Conservation (phyloP, 257 asterid genomes). For the Solanum tarijense region DNA sequence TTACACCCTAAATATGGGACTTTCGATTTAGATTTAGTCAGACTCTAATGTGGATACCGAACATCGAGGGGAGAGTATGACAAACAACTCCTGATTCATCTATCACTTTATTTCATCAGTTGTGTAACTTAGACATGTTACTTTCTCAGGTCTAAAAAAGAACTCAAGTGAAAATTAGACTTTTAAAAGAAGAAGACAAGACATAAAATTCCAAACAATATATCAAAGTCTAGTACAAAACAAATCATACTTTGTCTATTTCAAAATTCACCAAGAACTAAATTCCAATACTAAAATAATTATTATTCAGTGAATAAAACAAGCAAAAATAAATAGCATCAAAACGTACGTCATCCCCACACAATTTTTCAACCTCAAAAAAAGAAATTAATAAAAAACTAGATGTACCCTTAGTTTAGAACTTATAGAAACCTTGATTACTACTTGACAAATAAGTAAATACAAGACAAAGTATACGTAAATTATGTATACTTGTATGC, state of each 20-base stretch:
- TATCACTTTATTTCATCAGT: not conserved
- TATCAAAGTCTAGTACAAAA: not conserved
- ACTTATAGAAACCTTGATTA: not conserved
- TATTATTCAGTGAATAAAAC: not conserved
- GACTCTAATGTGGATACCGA: too few relatives aligned
- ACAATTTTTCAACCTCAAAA: not conserved
- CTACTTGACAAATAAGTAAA: not conserved
- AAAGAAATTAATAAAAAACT: not conserved
- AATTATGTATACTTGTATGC: not conserved
- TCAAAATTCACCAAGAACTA: not conserved
- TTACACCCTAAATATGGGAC: too few relatives aligned
- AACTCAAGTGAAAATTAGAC: not conserved
- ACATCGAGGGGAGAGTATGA: not conserved
- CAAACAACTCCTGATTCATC: not conserved
- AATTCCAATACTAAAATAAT: not conserved
- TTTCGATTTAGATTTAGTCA: too few relatives aligned
- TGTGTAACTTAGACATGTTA: not conserved
- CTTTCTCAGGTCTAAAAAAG: not conserved
- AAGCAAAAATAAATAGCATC: not conserved
- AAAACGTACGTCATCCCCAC: not conserved
- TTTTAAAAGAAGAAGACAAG: not conserved
- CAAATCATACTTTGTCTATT: not conserved
- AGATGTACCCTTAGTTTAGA: not conserved
- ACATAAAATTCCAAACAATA: not conserved
- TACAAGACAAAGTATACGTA: not conserved